Base-by-base conservation (phyloP, 2,329 filamentous ascomycete genomes). In the Domatiomyces globalis region DNA sequence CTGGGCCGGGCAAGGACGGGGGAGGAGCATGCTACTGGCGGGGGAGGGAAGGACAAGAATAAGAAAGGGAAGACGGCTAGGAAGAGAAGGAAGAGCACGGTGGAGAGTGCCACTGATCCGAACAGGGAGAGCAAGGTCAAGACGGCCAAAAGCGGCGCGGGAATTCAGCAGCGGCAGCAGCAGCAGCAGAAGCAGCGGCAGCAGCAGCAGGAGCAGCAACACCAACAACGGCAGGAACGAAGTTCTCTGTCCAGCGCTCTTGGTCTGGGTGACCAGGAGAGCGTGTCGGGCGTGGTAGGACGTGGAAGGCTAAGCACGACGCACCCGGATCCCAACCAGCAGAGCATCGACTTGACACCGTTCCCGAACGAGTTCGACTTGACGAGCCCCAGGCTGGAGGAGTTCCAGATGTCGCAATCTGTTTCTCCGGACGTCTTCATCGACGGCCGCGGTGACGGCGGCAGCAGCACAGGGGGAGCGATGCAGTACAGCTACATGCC, bases 1-100 rank as follows among this genome's bases (percentile, higher is more conserved):
- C 72, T 94, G 39, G 85, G 83, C 1, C 83, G 84, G 10, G 76
- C 75, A 0, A 73, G 67, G 5, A 70, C 70, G 52, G 64, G 70
- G 6, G 69, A 68, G 15, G 61, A 69, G 5, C 66, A 46, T 6
- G 45, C 48, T 5, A 43, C 49, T 20, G 52, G 45, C 4, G 10
- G 69, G n/a, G n/a, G n/a, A 29, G 27, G 4, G 17, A 9, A 17
- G 4, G 27, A 22, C n/a, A 25, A 19, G 47, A 79, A 57, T 69
- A 65, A 71, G 70, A 63, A 67, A 48, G 71, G 80, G 55, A 61
- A 56, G 56, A 63, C 57, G 66, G 65, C 58, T 51, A 66, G 64
- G 53, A 69, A 71, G 58, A 63, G 65, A 49, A 54, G 63, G 51
- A 56, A 55, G 59, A 56, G 53, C 62, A 50, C 58, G 44, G 55